phyloP scores from a whole-genome alignment of 306 rosid species.

The Quercus bicolor region DNA sequence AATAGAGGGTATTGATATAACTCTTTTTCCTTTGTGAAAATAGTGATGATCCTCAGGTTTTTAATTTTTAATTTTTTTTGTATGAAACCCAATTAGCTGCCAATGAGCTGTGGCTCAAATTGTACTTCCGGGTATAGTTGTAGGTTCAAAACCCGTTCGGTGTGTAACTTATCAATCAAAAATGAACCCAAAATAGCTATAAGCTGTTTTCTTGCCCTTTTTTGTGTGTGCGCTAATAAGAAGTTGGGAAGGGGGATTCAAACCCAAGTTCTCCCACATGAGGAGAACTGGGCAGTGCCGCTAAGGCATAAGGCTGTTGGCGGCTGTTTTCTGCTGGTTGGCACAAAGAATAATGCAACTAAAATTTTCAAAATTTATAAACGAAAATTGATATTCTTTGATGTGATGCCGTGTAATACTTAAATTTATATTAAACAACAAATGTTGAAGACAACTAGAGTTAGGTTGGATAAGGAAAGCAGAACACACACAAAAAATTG shows the following conservation, averaged over 20 bases:
- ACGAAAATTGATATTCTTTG: neutral
- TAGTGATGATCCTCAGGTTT: neutral
- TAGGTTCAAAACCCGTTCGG: too few relatives aligned
- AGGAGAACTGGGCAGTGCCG: too few relatives aligned
- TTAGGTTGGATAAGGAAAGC: neutral
- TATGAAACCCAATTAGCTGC: neutral
- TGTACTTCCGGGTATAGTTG: too few relatives aligned
- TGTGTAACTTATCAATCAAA: too few relatives aligned
- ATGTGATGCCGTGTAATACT: neutral
- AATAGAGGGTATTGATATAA: neutral
- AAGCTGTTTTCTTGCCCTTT: too few relatives aligned
- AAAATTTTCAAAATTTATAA: neutral
- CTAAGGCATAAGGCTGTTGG: neutral
- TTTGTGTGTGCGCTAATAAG: too few relatives aligned
- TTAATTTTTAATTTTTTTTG: neutral
- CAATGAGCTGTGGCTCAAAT: neutral
- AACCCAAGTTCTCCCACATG: too few relatives aligned
- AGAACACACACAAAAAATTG: neutral
- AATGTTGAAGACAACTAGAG: neutral
- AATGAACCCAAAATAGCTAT: too few relatives aligned
- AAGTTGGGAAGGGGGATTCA: too few relatives aligned
- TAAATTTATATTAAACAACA: neutral
- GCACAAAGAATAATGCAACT: slow-evolving; percentile 3
- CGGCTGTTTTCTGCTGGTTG: neutral
- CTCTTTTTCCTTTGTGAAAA: neutral